phyloP scores from a whole-genome alignment of 208 protist species.

The Acanthamoeba sp. region DNA sequence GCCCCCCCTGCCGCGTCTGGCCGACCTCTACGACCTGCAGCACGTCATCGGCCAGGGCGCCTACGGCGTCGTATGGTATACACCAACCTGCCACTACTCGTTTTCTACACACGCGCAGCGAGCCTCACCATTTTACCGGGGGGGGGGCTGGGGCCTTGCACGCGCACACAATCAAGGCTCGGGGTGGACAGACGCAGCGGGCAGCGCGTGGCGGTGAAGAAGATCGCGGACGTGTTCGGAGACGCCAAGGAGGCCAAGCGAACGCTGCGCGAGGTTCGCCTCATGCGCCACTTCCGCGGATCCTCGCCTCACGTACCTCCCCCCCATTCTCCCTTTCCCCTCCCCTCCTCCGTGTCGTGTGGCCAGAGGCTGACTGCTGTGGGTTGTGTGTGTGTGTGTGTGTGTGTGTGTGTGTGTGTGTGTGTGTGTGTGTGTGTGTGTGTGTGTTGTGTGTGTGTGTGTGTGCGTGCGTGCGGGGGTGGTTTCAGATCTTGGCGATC shows the following conservation, averaged over 20 bases:
- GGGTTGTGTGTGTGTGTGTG: background rate
- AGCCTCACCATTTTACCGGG: background rate
- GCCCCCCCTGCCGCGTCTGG: background rate
- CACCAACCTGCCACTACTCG: background rate
- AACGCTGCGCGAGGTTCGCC: constrained; percentile 96
- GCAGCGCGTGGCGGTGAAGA: constrained; percentile 96
- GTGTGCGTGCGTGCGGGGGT: no score
- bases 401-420: no score
- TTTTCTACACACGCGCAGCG: background rate
- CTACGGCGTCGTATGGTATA: constrained; percentile 85
- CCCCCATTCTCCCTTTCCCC: background rate
- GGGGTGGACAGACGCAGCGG: background rate
- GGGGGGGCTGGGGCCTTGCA: background rate
- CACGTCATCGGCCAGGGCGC: constrained; percentile 86
- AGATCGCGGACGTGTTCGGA: constrained; percentile 80
- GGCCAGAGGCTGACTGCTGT: no score
- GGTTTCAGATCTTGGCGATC: background rate
- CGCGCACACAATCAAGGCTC: background rate
- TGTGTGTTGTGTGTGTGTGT: no score
- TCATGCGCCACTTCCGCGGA: constrained; percentile 93
- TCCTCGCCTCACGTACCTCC: background rate
- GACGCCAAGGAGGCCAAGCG: constrained; percentile 93
- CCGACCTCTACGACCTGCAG: constrained; percentile 80
- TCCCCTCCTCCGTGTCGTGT: background rate
- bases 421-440: no score